Base-by-base conservation (phyloP, 495 filamentous ascomycete species). In the Hapsidospora chrysogenum region DNA sequence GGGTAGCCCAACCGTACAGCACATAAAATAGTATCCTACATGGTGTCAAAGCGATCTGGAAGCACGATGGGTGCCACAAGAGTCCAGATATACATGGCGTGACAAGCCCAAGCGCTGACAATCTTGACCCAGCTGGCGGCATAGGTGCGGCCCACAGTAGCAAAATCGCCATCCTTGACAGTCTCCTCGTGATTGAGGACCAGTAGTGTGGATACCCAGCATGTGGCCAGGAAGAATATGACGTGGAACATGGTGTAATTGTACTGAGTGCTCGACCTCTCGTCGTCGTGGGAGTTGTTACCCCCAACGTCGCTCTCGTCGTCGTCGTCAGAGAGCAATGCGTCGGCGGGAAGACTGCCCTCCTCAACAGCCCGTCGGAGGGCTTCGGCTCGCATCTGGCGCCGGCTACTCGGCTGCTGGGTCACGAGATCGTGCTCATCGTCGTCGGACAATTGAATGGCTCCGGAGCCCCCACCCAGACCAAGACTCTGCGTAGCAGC, bases 101-200 rank as follows among this genome's bases (percentile, higher is more conserved):
- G 96, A 58, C 92, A 96, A 31, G 89, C 77, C 89, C 89, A 97
- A 13, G 86, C 76, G 58, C 85, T 93, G 33, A 95, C 74, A 53
- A 97, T 96, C 75, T 96, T 97, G 44, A 94, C 85, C 89, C 89
- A 97, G 58, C 83, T 93, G 15, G 89, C 89, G 76, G 86, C 92
- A 61, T 95, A 89, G 14, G 87, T 95, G 32, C 89, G 64, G 19
- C 89, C 89, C 13, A 97, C 87, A 0, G 89, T 79, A 3, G 80
- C 79, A 54, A 97, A 95, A 46, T 85, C 74, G 28, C 78, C 71
- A 18, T 54, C 51, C 17, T 56, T 51, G 36, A 65, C 59, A n/a
- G 46, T 34, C 3, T 73, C 65, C 14, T 84, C 70, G 48, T 87
- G 64, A 40, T 79, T 80, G 61, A 85, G 84, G 10, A 86, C 92